Evolutionary conservation across 2,329 filamentous ascomycete genomes (phyloP).

Genomic region (Bimuria novae-zelandiae): DNA sequence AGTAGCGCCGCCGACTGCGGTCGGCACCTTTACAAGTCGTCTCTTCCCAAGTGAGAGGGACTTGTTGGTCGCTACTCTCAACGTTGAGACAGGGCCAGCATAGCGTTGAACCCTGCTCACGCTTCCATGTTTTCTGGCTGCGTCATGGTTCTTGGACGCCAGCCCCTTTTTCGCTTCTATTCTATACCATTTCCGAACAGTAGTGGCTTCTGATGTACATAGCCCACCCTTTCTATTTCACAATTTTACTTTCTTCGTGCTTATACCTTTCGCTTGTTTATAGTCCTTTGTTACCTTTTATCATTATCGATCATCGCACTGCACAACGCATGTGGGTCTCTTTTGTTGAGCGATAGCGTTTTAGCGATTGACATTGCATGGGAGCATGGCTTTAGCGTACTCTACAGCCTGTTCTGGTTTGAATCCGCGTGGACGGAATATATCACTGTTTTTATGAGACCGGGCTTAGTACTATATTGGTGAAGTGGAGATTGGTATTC

Average conservation of each 20-base stretch:
- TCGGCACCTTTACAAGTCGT: slow-evolving; percentile 40
- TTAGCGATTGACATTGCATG: too few relatives aligned
- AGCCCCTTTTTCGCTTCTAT: slow-evolving; percentile 2
- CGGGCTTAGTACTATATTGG: too few relatives aligned
- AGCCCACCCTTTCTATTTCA: slow-evolving; percentile 10
- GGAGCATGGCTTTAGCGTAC: too few relatives aligned
- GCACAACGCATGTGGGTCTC: too few relatives aligned
- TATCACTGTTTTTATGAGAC: too few relatives aligned
- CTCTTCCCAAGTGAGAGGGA: slow-evolving; percentile 6
- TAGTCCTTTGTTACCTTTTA: too few relatives aligned
- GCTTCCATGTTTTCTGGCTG: neutral
- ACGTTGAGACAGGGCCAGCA: neutral
- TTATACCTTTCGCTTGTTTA: neutral
- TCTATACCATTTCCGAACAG: slow-evolving; percentile 5
- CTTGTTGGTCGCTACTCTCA: slow-evolving; percentile 49
- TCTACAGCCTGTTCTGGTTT: too few relatives aligned
- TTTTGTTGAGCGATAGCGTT: too few relatives aligned
- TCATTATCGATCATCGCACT: too few relatives aligned
- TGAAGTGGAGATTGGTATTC: too few relatives aligned
- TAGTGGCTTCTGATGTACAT: slow-evolving; percentile 14
- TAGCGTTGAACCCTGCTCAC: slow-evolving; percentile 6
- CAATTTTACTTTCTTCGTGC: slow-evolving; percentile 2
- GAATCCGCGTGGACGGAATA: too few relatives aligned
- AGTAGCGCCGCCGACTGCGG: slow-evolving; percentile 44
- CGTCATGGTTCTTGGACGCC: neutral